These are phyloP conservation scores for Stylonectria norvegica DNA, from an alignment of 2,329 filamentous ascomycete genomes.

Conservation along the genomic window DNA sequence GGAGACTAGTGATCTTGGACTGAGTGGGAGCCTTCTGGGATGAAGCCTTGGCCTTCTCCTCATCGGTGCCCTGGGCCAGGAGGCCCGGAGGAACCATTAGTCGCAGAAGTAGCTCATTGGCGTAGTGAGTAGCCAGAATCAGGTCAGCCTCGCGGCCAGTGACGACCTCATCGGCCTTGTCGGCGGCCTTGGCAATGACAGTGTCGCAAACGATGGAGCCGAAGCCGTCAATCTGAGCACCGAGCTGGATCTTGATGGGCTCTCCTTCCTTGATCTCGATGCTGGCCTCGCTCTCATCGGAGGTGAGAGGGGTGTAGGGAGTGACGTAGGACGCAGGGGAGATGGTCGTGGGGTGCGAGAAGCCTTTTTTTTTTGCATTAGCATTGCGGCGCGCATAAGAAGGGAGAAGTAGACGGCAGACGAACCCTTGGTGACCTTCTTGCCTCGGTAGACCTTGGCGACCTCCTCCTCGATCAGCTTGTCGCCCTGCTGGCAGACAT, in stretches of 20 bases:
- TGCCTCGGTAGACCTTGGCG: constrained; percentile 94
- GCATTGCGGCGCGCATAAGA: too few relatives aligned
- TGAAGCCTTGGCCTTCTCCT: constrained; percentile 91
- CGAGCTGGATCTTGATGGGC: constrained; percentile 96
- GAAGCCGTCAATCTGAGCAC: constrained; percentile 96
- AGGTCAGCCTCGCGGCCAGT: constrained; percentile 81
- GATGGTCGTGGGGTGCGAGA: constrained; percentile 90
- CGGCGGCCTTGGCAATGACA: constrained; percentile 65
- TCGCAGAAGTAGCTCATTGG: constrained; percentile 89
- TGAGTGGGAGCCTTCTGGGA: constrained; percentile 80
- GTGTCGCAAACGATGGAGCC: constrained; percentile 95
- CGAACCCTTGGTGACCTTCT: constrained; percentile 89
- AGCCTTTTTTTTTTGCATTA: too few relatives aligned
- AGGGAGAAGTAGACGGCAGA: constrained; percentile 20
- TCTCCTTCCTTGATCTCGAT: constrained; percentile 79
- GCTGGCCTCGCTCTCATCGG: constrained; percentile 81
- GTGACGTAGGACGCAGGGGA: constrained; percentile 93
- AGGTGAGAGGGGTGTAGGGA: constrained; percentile 87
- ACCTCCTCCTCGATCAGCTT: constrained; percentile 92
- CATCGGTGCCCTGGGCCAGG: constrained; percentile 76
- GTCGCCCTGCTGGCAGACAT: constrained; percentile 94
- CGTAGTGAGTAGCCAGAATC: constrained; percentile 86
- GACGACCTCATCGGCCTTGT: constrained; percentile 60
- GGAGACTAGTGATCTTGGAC: constrained; percentile 76
- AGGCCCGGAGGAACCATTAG: constrained; percentile 90